Percentiles rank a stretch among this genome's conserved stretches.
Evolutionary conservation across 2,329 filamentous ascomycete genomes (phyloP).

Genomic region (Apiospora hydei): DNA sequence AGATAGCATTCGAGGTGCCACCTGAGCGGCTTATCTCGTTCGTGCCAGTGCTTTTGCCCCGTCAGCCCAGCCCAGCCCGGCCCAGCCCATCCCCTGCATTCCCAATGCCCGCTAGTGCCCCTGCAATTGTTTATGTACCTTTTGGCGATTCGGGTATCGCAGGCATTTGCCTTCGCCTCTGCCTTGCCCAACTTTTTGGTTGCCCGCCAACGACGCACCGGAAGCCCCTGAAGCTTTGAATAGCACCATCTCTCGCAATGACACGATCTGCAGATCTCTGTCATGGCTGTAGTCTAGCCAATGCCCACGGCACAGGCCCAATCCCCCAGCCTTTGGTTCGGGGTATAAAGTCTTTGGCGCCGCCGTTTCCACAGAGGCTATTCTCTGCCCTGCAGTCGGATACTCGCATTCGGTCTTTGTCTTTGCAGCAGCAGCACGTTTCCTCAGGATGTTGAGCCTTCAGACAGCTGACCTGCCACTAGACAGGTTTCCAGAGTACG

Average conservation of each 20-base stretch:
- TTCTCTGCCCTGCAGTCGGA: background rate
- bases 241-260: slow-evolving; percentile 16
- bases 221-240: slow-evolving; percentile 17
- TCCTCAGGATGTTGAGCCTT: slow-evolving; percentile 47
- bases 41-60: slow-evolving; percentile 10
- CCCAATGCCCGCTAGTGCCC: slow-evolving; percentile 9
- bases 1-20: slow-evolving; percentile 13
- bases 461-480: slow-evolving; percentile 50
- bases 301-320: background rate
- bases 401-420: slow-evolving; percentile 29
- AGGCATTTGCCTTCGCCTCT: background rate
- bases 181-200: background rate
- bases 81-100: background rate
- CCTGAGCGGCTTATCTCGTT: slow-evolving; percentile 13
- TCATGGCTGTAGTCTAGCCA: background rate
- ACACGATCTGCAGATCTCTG: background rate
- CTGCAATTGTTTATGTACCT: slow-evolving; percentile 15
- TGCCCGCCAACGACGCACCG: slow-evolving; percentile 8
- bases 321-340: background rate
- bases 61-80: background rate
- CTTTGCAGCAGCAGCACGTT: slow-evolving; percentile 24
- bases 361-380: background rate
- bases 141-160: slow-evolving; percentile 16
- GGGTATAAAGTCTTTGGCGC: slow-evolving; percentile 16
- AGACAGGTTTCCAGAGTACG: slow-evolving; percentile 55